Conservation (phyloP, 331 rosid genomes). For the Saraca asoca region DNA sequence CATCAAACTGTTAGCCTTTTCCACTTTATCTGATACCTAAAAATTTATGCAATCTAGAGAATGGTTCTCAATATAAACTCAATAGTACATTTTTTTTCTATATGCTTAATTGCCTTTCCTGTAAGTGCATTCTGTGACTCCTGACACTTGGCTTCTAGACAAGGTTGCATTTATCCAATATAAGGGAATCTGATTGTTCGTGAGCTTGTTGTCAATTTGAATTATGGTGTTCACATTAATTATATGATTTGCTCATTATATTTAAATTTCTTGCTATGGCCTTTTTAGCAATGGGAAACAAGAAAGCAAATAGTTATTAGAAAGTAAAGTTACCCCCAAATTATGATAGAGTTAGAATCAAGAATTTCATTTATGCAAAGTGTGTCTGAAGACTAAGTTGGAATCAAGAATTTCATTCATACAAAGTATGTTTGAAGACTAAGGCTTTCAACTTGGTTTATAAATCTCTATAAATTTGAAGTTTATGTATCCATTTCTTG, state of each 20-base stretch:
- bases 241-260: slow-evolving; percentile 30
- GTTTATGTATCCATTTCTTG: too few species aligned
- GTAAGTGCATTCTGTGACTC: slow-evolving; percentile 97
- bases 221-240: slow-evolving; percentile 19
- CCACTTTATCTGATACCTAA: slow-evolving; percentile 2
- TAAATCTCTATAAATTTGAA: too few species aligned
- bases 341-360: slow-evolving; percentile 95
- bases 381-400: slow-evolving; percentile 51
- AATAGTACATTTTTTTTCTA: slow-evolving; percentile 7
- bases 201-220: slow-evolving; percentile 26
- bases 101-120: slow-evolving; percentile 35
- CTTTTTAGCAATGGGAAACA: slow-evolving; percentile 94
- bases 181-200: slow-evolving; percentile 44
- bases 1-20: slow-evolving; percentile 6
- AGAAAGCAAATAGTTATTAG: slow-evolving; percentile 84
- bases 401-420: slow-evolving; percentile 96
- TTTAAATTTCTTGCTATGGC: slow-evolving; percentile 34
- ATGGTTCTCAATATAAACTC: slow-evolving; percentile 20
- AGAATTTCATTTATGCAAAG: slow-evolving; percentile 99
- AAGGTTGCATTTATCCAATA: slow-evolving; percentile 96
- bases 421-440: slow-evolving; percentile 74
- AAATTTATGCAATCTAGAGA: slow-evolving; percentile 18
- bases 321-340: slow-evolving; percentile 97
- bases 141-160: slow-evolving; percentile 99
- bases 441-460: slow-evolving; percentile 34